Evolutionary conservation across 108 stramenopile genomes (phyloP).

Genomic region (Mediolabrus comicus): DNA sequence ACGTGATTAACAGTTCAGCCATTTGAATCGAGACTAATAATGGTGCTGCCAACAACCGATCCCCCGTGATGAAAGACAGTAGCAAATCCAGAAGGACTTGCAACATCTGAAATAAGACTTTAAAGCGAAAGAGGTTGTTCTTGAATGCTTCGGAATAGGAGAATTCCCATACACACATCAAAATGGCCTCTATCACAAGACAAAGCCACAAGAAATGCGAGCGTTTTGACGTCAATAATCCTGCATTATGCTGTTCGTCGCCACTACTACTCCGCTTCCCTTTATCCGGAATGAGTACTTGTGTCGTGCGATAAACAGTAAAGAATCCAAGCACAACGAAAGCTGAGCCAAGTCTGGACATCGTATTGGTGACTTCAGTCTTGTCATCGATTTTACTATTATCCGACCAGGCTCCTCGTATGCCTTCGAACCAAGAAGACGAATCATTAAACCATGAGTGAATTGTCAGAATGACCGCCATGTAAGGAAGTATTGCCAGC

Average conservation of each 20-base stretch:
- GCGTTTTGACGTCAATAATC: conserved; percentile 67
- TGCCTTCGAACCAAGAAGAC: conserved; percentile 46
- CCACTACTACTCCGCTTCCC: background rate
- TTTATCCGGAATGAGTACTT: conserved; percentile 39
- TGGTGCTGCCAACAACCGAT: conserved; percentile 65
- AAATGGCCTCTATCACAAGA: conserved; percentile 38
- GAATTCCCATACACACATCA: conserved; percentile 77
- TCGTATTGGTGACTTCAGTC: conserved; percentile 50
- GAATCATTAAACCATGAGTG: conserved; percentile 57
- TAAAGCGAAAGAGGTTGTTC: conserved; percentile 57
- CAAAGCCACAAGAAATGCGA: conserved; percentile 60
- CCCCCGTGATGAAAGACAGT: conserved; percentile 51
- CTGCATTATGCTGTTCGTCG: conserved; percentile 53
- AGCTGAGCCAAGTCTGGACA: conserved; percentile 66
- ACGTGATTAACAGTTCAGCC: conserved; percentile 69
- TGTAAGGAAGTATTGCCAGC: conserved; percentile 58
- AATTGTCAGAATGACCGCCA: conserved; percentile 42
- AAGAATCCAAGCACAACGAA: conserved; percentile 64
- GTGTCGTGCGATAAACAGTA: conserved; percentile 32
- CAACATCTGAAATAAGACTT: conserved; percentile 65
- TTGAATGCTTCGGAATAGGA: conserved; percentile 70
- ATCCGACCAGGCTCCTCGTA: conserved; percentile 59
- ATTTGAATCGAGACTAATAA: conserved; percentile 63
- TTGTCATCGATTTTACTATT: conserved; percentile 46
- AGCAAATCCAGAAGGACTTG: conserved; percentile 65